Evolutionary conservation across 140 eudicot species (phyloP).

Genomic region (Eryngium alpinum): DNA sequence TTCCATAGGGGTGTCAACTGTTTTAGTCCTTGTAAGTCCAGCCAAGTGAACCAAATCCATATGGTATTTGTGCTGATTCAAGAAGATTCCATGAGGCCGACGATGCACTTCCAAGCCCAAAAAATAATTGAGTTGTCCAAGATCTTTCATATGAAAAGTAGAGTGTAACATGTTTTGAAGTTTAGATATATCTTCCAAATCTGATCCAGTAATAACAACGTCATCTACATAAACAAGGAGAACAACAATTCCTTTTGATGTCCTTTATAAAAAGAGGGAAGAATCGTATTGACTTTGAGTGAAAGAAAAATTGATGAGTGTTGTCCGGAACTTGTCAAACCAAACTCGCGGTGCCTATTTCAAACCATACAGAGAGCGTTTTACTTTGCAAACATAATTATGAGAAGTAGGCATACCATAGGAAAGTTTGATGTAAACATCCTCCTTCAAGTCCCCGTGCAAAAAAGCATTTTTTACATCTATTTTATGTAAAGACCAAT

Average conservation of each 20-base stretch:
- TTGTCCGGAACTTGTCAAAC: constrained; percentile 5
- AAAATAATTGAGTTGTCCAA: background rate
- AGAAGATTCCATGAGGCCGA: background rate
- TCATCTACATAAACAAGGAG: constrained; percentile 16
- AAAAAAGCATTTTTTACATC: background rate
- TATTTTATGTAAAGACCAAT: background rate
- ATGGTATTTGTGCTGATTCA: background rate
- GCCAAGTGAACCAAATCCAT: background rate
- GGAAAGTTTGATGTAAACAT: background rate
- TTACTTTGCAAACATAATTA: constrained; percentile 3
- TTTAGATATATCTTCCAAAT: background rate
- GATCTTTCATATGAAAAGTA: background rate
- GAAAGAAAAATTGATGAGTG: background rate
- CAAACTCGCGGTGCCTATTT: constrained; percentile 12
- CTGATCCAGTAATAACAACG: background rate
- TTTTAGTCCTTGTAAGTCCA: background rate
- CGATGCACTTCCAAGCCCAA: background rate
- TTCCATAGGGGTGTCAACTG: background rate
- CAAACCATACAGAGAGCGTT: constrained; percentile 1
- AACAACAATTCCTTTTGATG: background rate
- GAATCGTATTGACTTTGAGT: background rate
- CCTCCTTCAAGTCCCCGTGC: background rate
- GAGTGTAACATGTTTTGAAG: background rate
- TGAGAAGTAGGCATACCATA: constrained; percentile 11
- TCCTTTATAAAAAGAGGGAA: background rate